Evolutionary conservation across 2,329 filamentous ascomycete genomes (phyloP).

Genomic region (Hypocreales sp.): DNA sequence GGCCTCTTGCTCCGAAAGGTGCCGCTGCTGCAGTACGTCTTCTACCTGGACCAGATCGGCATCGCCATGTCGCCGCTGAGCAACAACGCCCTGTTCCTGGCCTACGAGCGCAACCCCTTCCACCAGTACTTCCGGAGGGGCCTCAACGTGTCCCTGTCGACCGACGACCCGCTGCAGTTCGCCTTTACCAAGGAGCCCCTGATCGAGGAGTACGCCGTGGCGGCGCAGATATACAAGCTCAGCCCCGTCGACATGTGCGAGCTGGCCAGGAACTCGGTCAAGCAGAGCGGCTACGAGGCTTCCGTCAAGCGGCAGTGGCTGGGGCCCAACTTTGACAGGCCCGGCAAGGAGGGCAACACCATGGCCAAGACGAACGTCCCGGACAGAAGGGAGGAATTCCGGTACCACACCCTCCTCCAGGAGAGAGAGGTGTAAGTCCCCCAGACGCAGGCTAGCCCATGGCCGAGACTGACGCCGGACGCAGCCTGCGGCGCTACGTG

Average conservation of each 20-base stretch:
- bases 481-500: conserved; percentile 27
- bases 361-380: conserved; percentile 96
- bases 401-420: conserved; percentile 71
- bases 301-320: conserved; percentile 86
- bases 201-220: conserved; percentile 96
- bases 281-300: conserved; percentile 86
- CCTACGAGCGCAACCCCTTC: conserved; percentile 94
- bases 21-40: conserved; percentile 87
- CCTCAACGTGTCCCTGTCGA: conserved; percentile 88
- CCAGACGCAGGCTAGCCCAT: background rate
- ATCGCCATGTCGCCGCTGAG: conserved; percentile 98
- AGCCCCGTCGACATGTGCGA: conserved; percentile 98
- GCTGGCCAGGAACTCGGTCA: conserved; percentile 87
- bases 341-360: conserved; percentile 72
- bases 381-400: conserved; percentile 78
- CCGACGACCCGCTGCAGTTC: conserved; percentile 93
- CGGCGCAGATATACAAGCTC: conserved; percentile 96
- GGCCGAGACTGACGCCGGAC: background rate
- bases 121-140: conserved; percentile 90
- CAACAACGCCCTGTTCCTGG: conserved; percentile 92
- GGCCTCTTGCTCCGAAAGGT: conserved; percentile 87
- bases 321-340: conserved; percentile 59
- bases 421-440: conserved; percentile 69
- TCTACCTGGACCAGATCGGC: conserved; percentile 94
- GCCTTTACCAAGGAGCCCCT: conserved; percentile 96